Evolutionary conservation across 2,329 filamentous ascomycete genomes (phyloP).

Genomic region (Nectriaceae sp.): DNA sequence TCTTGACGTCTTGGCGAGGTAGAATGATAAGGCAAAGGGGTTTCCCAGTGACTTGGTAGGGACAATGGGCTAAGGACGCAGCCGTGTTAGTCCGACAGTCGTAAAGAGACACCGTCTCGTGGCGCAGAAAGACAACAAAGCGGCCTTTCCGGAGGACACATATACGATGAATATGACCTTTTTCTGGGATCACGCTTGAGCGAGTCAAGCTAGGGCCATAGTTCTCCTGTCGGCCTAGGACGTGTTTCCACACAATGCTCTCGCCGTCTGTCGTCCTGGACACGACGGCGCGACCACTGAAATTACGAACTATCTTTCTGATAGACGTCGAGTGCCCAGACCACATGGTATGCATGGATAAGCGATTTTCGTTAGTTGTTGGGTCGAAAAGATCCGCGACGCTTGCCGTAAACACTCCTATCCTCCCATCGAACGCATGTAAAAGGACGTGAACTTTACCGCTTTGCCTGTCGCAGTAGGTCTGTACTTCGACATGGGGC

Average conservation of each 20-base stretch:
- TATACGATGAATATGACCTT: slow-evolving; percentile 76
- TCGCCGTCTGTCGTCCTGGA: slow-evolving; percentile 80
- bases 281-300: slow-evolving; percentile 76
- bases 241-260: slow-evolving; percentile 80
- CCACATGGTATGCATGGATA: slow-evolving; percentile 69
- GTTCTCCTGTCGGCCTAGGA: slow-evolving; percentile 41
- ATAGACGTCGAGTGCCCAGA: slow-evolving; percentile 81
- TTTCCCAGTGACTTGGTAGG: slow-evolving; percentile 65
- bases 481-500: slow-evolving; percentile 67
- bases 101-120: slow-evolving; percentile 74
- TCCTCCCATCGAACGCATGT: slow-evolving; percentile 82
- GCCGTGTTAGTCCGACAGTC: slow-evolving; percentile 68
- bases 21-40: slow-evolving; percentile 79
- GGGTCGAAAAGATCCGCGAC: slow-evolving; percentile 82
- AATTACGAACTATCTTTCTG: slow-evolving; percentile 84
- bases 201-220: slow-evolving; percentile 55
- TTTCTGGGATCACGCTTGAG: slow-evolving; percentile 67
- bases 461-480: slow-evolving; percentile 67
- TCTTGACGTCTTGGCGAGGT: slow-evolving; percentile 60
- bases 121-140: slow-evolving; percentile 79
- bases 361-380: slow-evolving; percentile 57
- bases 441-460: slow-evolving; percentile 72
- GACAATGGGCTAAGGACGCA: slow-evolving; percentile 48
- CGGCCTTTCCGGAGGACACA: slow-evolving; percentile 75
- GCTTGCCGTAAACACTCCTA: slow-evolving; percentile 79